phyloP scores from a whole-genome alignment of 495 filamentous ascomycete species.

The Aspergillus affinis region DNA sequence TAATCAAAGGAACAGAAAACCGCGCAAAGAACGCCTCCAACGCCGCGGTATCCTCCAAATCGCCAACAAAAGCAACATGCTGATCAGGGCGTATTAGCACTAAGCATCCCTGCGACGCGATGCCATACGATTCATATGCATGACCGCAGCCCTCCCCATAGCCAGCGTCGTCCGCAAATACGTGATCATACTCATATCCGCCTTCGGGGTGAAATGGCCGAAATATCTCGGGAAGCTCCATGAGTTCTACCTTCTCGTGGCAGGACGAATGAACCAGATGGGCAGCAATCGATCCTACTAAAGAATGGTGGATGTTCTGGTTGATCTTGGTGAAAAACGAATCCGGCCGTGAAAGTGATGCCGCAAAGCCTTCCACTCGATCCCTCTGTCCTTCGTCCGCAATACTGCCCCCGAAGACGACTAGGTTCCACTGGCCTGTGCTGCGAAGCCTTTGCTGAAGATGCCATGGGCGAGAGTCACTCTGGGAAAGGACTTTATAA shows the following conservation, averaged over 20 bases:
- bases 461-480: slow-evolving; percentile 34
- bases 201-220: slow-evolving; percentile 47
- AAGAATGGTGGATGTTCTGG: slow-evolving; percentile 24
- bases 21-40: slow-evolving; percentile 4
- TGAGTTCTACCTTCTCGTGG: slow-evolving; percentile 40
- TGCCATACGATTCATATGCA: slow-evolving; percentile 56
- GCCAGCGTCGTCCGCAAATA: slow-evolving; percentile 56
- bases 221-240: slow-evolving; percentile 53
- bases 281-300: slow-evolving; percentile 46
- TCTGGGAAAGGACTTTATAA: slow-evolving; percentile 41
- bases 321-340: slow-evolving; percentile 12
- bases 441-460: slow-evolving; percentile 30
- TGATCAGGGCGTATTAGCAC: slow-evolving; percentile 58
- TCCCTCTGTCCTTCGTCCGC: slow-evolving; percentile 28
- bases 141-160: slow-evolving; percentile 55
- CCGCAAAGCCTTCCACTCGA: slow-evolving; percentile 39
- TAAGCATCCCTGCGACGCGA: slow-evolving; percentile 56
- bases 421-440: slow-evolving; percentile 52
- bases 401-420: slow-evolving; percentile 61
- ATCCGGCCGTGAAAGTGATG: not conserved
- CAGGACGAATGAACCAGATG: slow-evolving; percentile 53
- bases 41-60: slow-evolving; percentile 40
- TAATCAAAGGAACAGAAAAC: not conserved
- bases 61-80: slow-evolving; percentile 44
- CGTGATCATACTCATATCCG: slow-evolving; percentile 46